phyloP scores from a whole-genome alignment of 306 rosid species.

The Ochetophila trinervis region DNA sequence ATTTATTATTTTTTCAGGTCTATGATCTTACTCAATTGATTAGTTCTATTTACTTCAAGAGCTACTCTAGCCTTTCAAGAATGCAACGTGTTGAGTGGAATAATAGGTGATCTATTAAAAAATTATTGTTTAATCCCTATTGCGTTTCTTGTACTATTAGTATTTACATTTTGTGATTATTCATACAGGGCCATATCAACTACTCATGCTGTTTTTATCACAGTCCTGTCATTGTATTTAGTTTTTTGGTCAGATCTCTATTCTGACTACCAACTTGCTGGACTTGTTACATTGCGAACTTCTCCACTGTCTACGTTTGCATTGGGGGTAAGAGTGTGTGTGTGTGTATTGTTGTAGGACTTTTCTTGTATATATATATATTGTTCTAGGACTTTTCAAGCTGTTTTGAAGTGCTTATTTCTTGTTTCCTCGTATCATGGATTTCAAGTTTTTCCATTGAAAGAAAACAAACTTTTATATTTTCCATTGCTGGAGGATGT shows the following conservation, averaged over 20 bases:
- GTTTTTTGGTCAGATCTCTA: slow-evolving; percentile 79
- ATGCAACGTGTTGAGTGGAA: slow-evolving; percentile 83
- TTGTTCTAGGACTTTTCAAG: background rate
- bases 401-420: background rate
- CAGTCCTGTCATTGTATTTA: slow-evolving; percentile 68
- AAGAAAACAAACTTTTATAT: too few relatives aligned
- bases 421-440: background rate
- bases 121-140: slow-evolving; percentile 19
- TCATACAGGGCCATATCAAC: slow-evolving; percentile 81
- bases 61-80: slow-evolving; percentile 73
- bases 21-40: slow-evolving; percentile 66
- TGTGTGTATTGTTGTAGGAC: background rate
- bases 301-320: slow-evolving; percentile 61
- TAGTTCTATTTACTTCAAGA: slow-evolving; percentile 70
- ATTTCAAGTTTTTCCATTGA: too few relatives aligned
- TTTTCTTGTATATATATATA: background rate
- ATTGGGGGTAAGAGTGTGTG: slow-evolving; percentile 63
- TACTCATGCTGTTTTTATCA: slow-evolving; percentile 76
- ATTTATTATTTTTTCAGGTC: slow-evolving; percentile 38
- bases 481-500: too few relatives aligned
- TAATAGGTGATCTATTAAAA: slow-evolving; percentile 57
- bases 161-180: slow-evolving; percentile 7
- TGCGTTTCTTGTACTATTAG: slow-evolving; percentile 6
- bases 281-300: slow-evolving; percentile 49
- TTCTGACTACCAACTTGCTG: slow-evolving; percentile 43